phyloP scores from a whole-genome alignment of 192 early-diverging fungal genomes.

The Coemansia sp. region DNA sequence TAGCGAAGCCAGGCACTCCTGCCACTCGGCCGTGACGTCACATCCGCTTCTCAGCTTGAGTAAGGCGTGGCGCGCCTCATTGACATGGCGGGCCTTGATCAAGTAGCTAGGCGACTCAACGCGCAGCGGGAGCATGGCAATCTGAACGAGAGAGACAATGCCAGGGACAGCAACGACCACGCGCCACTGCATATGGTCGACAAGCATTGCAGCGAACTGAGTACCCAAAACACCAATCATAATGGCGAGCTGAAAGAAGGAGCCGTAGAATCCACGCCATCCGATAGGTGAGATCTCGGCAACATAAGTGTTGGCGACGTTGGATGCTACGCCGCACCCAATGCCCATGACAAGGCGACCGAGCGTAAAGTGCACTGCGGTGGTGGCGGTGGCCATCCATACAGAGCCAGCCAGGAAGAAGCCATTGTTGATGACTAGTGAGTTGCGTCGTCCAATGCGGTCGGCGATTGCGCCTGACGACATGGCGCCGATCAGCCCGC shows the following conservation, averaged over 20 bases:
- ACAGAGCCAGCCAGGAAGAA: slow-evolving; percentile 68
- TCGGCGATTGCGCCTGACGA: slow-evolving; percentile 58
- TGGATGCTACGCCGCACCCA: slow-evolving; percentile 65
- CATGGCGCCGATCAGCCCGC: slow-evolving; percentile 68
- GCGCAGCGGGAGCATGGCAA: slow-evolving; percentile 61
- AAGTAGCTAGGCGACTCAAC: slow-evolving; percentile 75
- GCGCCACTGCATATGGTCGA: slow-evolving; percentile 67
- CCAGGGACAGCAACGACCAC: slow-evolving; percentile 62
- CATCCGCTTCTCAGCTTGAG: slow-evolving; percentile 59
- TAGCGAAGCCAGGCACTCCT: slow-evolving; percentile 51
- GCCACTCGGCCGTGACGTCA: slow-evolving; percentile 64
- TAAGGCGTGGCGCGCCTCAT: slow-evolving; percentile 67
- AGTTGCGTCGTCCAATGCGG: slow-evolving; percentile 64
- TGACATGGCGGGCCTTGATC: slow-evolving; percentile 57
- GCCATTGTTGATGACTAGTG: slow-evolving; percentile 69
- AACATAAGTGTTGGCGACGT: slow-evolving; percentile 66
- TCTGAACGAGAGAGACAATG: slow-evolving; percentile 63
- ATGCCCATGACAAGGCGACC: slow-evolving; percentile 76
- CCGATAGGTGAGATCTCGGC: slow-evolving; percentile 71
- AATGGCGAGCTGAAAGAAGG: slow-evolving; percentile 72
- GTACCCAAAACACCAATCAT: slow-evolving; percentile 74
- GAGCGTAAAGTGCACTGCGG: slow-evolving; percentile 63
- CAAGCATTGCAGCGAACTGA: slow-evolving; percentile 61
- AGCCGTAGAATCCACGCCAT: slow-evolving; percentile 69
- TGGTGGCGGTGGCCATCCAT: slow-evolving; percentile 63